Conservation (phyloP, 2,329 filamentous ascomycete genomes). For the Atkinsonella hypoxylon region DNA sequence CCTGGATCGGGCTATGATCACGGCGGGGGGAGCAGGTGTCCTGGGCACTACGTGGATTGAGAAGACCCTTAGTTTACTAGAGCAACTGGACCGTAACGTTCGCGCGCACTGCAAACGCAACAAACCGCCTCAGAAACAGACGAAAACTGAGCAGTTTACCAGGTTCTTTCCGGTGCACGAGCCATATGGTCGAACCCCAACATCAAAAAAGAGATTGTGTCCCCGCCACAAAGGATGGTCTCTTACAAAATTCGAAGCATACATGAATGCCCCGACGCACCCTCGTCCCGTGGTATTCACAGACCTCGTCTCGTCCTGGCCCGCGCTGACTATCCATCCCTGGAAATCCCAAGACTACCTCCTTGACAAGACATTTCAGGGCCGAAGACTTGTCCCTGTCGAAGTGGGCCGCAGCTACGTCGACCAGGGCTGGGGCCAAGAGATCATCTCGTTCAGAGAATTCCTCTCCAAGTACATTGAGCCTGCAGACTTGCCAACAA, state of each 20-base stretch:
- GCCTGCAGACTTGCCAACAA: neutral
- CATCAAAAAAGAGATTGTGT: constrained; percentile 15
- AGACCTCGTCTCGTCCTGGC: constrained; percentile 55
- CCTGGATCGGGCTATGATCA: constrained; percentile 67
- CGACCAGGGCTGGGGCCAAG: constrained; percentile 73
- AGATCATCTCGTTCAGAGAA: constrained; percentile 59
- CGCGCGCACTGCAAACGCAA: too few relatives aligned
- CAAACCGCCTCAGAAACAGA: constrained; percentile 13
- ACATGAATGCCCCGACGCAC: constrained; percentile 37
- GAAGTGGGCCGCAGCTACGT: constrained; percentile 83
- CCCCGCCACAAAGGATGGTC: constrained; percentile 28
- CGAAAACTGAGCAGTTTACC: neutral
- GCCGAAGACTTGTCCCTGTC: constrained; percentile 70
- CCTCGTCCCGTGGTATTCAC: constrained; percentile 59
- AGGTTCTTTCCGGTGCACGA: constrained; percentile 17
- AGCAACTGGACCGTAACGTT: constrained; percentile 14
- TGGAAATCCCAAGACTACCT: constrained; percentile 72
- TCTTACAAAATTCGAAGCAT: constrained; percentile 48
- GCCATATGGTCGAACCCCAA: constrained; percentile 16
- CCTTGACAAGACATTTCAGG: constrained; percentile 59
- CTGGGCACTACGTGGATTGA: constrained; percentile 43
- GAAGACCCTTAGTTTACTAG: constrained; percentile 32
- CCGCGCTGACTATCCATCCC: constrained; percentile 52
- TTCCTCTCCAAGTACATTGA: constrained; percentile 55
- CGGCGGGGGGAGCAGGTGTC: constrained; percentile 51